Percentiles rank a stretch among this genome's conserved stretches.
phyloP scores from a whole-genome alignment of 176 grass and related monocot genomes.

The Musa acuminata region DNA sequence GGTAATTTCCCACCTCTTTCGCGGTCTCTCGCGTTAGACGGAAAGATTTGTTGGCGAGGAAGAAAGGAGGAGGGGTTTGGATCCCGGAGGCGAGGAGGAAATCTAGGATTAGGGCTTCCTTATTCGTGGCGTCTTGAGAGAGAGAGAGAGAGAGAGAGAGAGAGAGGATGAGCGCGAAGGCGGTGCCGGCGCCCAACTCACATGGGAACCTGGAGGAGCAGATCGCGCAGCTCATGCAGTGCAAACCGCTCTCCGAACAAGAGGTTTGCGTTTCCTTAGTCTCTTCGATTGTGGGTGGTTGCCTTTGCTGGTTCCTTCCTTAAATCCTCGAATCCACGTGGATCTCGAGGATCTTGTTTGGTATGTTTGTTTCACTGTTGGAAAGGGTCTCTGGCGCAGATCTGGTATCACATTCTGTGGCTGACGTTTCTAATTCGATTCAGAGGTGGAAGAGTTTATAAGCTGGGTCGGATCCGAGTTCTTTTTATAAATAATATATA shows the following conservation, averaged over 20 bases:
- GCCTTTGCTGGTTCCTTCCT: too few species aligned
- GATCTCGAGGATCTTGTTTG: too few species aligned
- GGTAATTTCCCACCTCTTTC: conserved; percentile 7
- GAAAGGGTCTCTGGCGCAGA: too few species aligned
- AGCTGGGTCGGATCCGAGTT: too few species aligned
- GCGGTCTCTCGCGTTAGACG: not conserved
- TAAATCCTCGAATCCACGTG: too few species aligned
- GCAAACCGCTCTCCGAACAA: conserved; percentile 82
- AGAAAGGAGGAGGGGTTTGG: not conserved
- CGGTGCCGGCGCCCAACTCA: conserved; percentile 37
- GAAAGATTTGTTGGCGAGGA: not conserved
- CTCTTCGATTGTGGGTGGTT: too few species aligned
- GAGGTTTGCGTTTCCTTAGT: conserved; percentile 38
- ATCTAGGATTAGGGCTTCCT: conserved; percentile 52
- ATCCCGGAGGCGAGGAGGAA: conserved; percentile 29
- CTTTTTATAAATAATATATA: too few species aligned
- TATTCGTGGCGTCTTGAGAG: not conserved
- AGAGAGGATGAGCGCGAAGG: conserved; percentile 8
- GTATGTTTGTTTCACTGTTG: too few species aligned
- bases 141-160: conserved; percentile 1
- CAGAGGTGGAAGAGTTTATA: too few species aligned
- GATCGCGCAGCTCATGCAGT: conserved; percentile 97
- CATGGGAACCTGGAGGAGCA: conserved; percentile 86
- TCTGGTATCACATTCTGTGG: too few species aligned
- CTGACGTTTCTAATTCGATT: too few species aligned